Evolutionary conservation across 2,329 filamentous ascomycete species (phyloP), one percentile per base, ranked within the genome.

Genomic region (Macrophomina phaseolina): DNA sequence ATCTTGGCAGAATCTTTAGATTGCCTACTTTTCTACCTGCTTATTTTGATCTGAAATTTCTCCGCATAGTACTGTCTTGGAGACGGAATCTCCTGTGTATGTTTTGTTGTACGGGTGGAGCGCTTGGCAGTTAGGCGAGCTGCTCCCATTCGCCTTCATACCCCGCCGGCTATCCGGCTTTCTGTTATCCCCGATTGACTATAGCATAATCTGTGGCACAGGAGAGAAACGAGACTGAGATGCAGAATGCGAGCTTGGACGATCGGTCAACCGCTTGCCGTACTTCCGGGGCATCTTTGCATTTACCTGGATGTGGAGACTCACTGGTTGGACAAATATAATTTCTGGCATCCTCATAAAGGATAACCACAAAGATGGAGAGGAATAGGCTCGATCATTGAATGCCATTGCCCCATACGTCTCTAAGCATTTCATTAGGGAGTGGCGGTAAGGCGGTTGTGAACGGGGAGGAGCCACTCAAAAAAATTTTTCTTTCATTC

Each of bases 1-100:
- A n/a, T 38, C 58, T 62, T 49, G 58, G 58, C 58, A 48, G 16
- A n/a, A 16, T 34, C 32, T 62, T 45, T 49, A 49, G 42, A 38
- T 62, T 49, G 30, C 34, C 42, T 23, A 23, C n/a, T 49, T 14
- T 49, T 28, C 28, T 62, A 62, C 58, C 58, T 62, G 58, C 58
- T 62, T 62, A 16, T 60, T 60, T 60, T 5, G 56, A 46, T 16
- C 42, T 60, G 40, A 60, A 11, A 7, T 34, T 14, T 16, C 56
- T 40, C 56, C 56, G 34, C 40, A 28, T 18, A 6, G 40, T 18
- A 23, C 56, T 6, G 2, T 18, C 38, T 38, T 14, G 36, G 36
- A n/a, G 55, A 34, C 38, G 45, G 32, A n/a, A 32, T 45, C 38
- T 14, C 32, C 5, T 28, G 23, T 42, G 42, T 32, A 51, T 58